phyloP scores from a whole-genome alignment of 164 flowering plant species.

The Macadamia integrifolia region DNA sequence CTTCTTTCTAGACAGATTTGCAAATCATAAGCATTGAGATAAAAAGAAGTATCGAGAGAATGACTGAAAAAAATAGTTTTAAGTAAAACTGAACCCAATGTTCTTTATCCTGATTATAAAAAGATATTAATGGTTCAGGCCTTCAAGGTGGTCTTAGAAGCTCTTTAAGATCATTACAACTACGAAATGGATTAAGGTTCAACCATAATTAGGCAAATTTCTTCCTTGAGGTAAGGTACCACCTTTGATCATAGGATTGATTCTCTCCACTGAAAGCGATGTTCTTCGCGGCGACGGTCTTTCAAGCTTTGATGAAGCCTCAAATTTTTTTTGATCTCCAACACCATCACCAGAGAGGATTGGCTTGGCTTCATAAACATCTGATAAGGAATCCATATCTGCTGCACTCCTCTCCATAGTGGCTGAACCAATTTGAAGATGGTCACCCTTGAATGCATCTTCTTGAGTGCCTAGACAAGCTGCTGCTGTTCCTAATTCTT shows the following conservation, averaged over 20 bases:
- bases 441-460: constrained; percentile 41
- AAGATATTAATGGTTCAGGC: too few relatives aligned
- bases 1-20: constrained; percentile 6
- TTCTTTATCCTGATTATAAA: too few relatives aligned
- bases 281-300: constrained; percentile 72
- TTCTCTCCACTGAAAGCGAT: constrained; percentile 25
- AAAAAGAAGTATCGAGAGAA: background rate
- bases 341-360: constrained; percentile 26
- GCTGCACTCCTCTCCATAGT: constrained; percentile 21
- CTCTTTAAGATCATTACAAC: background rate
- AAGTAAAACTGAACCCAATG: background rate
- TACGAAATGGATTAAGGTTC: constrained; percentile 6
- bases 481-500: constrained; percentile 42
- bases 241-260: constrained; percentile 41
- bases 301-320: constrained; percentile 42
- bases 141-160: background rate
- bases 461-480: constrained; percentile 41
- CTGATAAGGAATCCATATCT: constrained; percentile 44
- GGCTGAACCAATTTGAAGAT: constrained; percentile 36
- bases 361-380: constrained; percentile 61
- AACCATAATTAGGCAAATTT: constrained; percentile 47
- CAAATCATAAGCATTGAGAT: background rate
- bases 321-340: constrained; percentile 41
- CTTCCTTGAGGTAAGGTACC: constrained; percentile 36
- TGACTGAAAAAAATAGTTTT: background rate